Base-by-base conservation (phyloP, 1,139 yeast genomes). In the Pichia sp. region DNA sequence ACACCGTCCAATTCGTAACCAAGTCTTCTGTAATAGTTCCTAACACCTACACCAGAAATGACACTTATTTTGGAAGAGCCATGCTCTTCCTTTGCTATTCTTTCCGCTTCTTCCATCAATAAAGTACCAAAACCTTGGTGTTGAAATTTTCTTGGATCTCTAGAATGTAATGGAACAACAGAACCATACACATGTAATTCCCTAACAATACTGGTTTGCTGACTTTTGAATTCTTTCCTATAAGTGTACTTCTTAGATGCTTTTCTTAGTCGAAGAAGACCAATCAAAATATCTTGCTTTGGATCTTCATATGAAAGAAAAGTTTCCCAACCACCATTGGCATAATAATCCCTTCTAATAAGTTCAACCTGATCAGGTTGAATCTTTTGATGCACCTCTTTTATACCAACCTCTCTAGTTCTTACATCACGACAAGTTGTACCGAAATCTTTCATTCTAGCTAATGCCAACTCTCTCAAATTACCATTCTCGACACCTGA, bases 291-390 rank as follows among this genome's bases (percentile, higher is more conserved):
- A 64, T 91, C 99, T 63, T 91, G 91, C 62, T 85, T 84, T 36
- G 98, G 98, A 63, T 93, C 98, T 63, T 91, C 99, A 61, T 93
- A 91, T 25, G 95, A 81, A 49, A 91, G 67, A 59, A 91, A 91
- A 0, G 99, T 91, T 65, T 91, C 97, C 99, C 99, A 91, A 26
- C 99, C 98, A 31, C 95, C 98, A 57, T 91, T 91, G 35, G 99
- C 99, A 50, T 83, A 82, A 63, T 91, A 91, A 60, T 91, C 99
- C 58, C 99, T 77, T 59, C 99, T 77, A 43, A 91, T 85, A 42
- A 91, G 68, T 63, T 91, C 99, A 15, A 91, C 96, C 62, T 91
- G 97, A 58, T 93, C 97, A 0, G 99, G 99, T 33, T 84, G 84
- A 23, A 93, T 95, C 61, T 89, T 89, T 61, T 89, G 95, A 61